Evolutionary conservation across 345 rosid genomes (phyloP).

Genomic region (Physaria fendleri): DNA sequence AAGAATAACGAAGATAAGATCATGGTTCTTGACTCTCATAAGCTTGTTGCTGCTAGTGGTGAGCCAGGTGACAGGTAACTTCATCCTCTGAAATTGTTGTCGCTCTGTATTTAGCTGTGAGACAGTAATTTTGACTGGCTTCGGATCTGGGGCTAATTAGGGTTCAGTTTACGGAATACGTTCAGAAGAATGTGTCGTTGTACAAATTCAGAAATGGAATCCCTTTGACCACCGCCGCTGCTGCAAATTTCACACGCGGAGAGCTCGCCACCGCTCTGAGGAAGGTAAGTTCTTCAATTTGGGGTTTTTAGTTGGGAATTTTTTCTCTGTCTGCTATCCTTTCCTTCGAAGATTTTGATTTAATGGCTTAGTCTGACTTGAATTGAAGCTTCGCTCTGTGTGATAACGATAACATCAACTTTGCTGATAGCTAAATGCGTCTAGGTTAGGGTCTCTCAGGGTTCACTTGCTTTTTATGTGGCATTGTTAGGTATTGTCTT

Average conservation of each 20-base stretch:
- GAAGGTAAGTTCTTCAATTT: slow-evolving; percentile 44
- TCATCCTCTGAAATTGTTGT: not conserved
- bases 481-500: not conserved
- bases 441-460: not conserved
- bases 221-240: slow-evolving; percentile 84
- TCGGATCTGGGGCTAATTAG: slow-evolving; percentile 26
- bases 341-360: not conserved
- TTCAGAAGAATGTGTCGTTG: slow-evolving; percentile 89
- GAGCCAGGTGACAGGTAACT: slow-evolving; percentile 88
- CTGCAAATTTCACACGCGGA: slow-evolving; percentile 82
- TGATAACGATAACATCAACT: not conserved
- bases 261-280: slow-evolving; percentile 95
- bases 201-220: slow-evolving; percentile 91
- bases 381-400: not conserved
- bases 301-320: too few species aligned
- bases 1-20: slow-evolving; percentile 94
- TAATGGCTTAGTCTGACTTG: not conserved
- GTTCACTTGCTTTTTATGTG: not conserved
- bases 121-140: not conserved
- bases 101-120: not conserved
- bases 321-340: not conserved
- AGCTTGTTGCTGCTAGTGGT: slow-evolving; percentile 94
- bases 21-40: slow-evolving; percentile 94
- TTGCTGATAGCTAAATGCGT: not conserved
- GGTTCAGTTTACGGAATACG: slow-evolving; percentile 91